Conservation (phyloP, 805 yeast species). For the Zygosaccharomyces bailii region DNA sequence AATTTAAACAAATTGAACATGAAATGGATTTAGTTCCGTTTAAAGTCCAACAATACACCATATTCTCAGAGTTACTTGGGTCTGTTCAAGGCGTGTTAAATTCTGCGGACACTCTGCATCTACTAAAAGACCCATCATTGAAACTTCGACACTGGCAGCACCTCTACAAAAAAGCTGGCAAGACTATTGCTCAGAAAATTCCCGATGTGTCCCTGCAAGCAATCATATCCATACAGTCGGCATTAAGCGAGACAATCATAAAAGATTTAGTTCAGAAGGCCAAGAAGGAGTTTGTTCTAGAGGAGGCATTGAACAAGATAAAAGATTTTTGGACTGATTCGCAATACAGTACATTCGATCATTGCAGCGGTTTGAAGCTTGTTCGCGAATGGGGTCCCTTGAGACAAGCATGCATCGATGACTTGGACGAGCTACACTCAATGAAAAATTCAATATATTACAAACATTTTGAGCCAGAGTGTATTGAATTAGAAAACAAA, state of each 20-base stretch:
- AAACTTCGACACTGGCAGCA: slow-evolving; percentile 65
- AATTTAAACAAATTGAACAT: not conserved
- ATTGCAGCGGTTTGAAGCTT: slow-evolving; percentile 49
- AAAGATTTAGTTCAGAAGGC: slow-evolving; percentile 58
- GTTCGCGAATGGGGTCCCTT: slow-evolving; percentile 66
- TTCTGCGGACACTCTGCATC: slow-evolving; percentile 35
- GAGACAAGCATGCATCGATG: slow-evolving; percentile 55
- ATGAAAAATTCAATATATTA: slow-evolving; percentile 70
- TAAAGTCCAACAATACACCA: slow-evolving; percentile 7
- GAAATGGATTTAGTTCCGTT: slow-evolving; percentile 3
- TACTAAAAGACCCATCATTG: slow-evolving; percentile 54
- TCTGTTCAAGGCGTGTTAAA: slow-evolving; percentile 4
- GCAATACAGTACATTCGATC: slow-evolving; percentile 52
- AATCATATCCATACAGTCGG: slow-evolving; percentile 56
- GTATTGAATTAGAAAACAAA: slow-evolving; percentile 51
- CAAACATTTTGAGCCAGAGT: slow-evolving; percentile 55
- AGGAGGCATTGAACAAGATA: slow-evolving; percentile 51
- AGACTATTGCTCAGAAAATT: not conserved
- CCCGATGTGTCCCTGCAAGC: slow-evolving; percentile 44
- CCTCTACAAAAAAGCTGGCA: slow-evolving; percentile 39
- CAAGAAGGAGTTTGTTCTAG: slow-evolving; percentile 64
- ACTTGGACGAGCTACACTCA: slow-evolving; percentile 58
- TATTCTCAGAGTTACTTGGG: slow-evolving; percentile 9
- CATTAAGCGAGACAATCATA: slow-evolving; percentile 44
- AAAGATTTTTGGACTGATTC: slow-evolving; percentile 53